Evolutionary conservation across 2,329 filamentous ascomycete species (phyloP).

Genomic region (Sclerotinia minor): DNA sequence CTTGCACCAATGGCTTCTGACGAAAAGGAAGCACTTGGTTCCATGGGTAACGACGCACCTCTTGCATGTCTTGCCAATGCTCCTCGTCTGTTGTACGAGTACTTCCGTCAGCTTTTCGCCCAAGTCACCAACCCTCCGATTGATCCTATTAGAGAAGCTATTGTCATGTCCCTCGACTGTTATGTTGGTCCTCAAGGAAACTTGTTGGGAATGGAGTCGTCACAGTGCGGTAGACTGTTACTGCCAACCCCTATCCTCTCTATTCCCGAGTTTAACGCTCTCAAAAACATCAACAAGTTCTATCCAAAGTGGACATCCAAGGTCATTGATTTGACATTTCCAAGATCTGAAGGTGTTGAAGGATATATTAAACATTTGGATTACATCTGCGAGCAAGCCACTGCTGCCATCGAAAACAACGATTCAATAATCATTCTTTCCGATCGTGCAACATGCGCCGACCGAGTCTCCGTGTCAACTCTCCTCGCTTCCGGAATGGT

Average conservation of each 20-base stretch:
- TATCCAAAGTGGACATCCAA: constrained; percentile 84
- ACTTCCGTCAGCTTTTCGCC: constrained; percentile 96
- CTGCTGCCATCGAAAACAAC: constrained; percentile 76
- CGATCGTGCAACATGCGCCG: constrained; percentile 78
- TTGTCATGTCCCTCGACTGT: constrained; percentile 96
- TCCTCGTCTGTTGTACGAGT: constrained; percentile 87
- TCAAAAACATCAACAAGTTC: constrained; percentile 73
- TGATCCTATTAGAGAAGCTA: constrained; percentile 93
- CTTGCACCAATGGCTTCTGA: constrained; percentile 95
- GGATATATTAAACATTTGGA: constrained; percentile 89
- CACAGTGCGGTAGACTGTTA: constrained; percentile 82
- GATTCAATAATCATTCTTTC: constrained; percentile 88
- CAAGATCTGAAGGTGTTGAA: constrained; percentile 76
- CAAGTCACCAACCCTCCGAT: constrained; percentile 98
- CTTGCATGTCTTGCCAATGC: constrained; percentile 88
- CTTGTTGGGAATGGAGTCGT: constrained; percentile 86
- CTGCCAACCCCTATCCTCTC: constrained; percentile 87
- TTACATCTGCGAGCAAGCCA: constrained; percentile 81
- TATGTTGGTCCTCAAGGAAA: constrained; percentile 97
- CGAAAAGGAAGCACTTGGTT: constrained; percentile 94
- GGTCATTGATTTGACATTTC: constrained; percentile 89
- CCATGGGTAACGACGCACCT: constrained; percentile 96
- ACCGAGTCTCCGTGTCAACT: constrained; percentile 82
- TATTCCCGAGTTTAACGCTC: constrained; percentile 84
- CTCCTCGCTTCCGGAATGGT: constrained; percentile 89